Base-by-base conservation (phyloP, 2,329 filamentous ascomycete species). In the Fusarium euwallaceae region DNA sequence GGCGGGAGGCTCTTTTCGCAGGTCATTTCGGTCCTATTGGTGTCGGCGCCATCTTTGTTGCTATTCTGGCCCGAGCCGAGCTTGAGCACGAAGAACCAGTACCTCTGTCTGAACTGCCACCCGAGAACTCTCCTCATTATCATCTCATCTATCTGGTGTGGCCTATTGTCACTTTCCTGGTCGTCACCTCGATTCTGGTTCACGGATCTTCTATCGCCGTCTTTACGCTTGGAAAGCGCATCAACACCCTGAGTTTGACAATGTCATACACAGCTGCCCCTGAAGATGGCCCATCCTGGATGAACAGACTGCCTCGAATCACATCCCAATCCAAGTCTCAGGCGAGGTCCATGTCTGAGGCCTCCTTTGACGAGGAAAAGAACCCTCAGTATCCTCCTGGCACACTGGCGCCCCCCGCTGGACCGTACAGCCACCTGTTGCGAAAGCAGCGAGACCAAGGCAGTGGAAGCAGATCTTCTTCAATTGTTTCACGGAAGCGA, bases 121-220 rank as follows among this genome's bases (percentile, higher is more conserved):
- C 89, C 0, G 81, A 85, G 1, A 85, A 84, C 9, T 83, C 87
- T 2, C 87, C 89, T 1, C 84, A 93, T 66, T 93, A 92, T 74
- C 89, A 91, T 36, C 87, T 98, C 36, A 92, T 98, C 61, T 89
- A 94, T 64, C 85, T 98, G 32, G 97, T 99, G 58, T 99, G 97
- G 97, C 97, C 97, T 0, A 95, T 99, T 68, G 94, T 94, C 0
- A 95, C 94, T 1, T 99, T 99, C 83, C 86, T 99, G 79, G 96
- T 99, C 70, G 94, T 99, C 63, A 89, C 94, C 4, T 99, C 97
- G 14, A 99, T 99, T 78, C 84, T 98, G 41, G 94, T 99, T 1
- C 97, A 99, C 79, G 97, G 97, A 24, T 98, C 97, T n/a, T 98
- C 97, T 0, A 93, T 99, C 77, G 97, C 97, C 6, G 97, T 99